Percentiles rank a stretch among this genome's conserved stretches.
Conservation (phyloP, 2,329 filamentous ascomycete species). For the Arthrinium phaeospermum region DNA sequence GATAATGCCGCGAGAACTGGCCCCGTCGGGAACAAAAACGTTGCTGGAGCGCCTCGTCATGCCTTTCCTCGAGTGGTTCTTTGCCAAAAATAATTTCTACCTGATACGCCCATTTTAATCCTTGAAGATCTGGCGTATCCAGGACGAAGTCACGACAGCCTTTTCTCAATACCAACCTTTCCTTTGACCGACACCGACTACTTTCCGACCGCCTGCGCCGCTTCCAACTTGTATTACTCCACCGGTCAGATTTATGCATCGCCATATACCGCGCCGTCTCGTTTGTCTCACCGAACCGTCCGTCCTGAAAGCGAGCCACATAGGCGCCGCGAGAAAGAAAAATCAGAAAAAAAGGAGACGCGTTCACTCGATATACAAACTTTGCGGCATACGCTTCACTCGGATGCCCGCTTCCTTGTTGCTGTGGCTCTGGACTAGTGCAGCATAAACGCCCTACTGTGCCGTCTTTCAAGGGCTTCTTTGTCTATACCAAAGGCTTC, state of each 20-base stretch:
- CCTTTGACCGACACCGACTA: slow-evolving; percentile 36
- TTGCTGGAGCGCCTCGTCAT: slow-evolving; percentile 24
- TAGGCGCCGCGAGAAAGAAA: not conserved
- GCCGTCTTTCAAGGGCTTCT: slow-evolving; percentile 28
- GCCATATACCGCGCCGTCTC: slow-evolving; percentile 1
- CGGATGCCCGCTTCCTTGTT: slow-evolving; percentile 26
- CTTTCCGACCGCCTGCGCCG: slow-evolving; percentile 28
- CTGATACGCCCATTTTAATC: slow-evolving; percentile 48
- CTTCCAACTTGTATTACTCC: slow-evolving; percentile 26
- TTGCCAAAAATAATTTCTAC: slow-evolving; percentile 45
- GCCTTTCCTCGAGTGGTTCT: slow-evolving; percentile 32
- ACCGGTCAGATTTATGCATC: slow-evolving; percentile 12
- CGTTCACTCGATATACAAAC: slow-evolving; percentile 2
- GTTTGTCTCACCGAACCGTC: slow-evolving; percentile 13
- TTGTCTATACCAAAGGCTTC: slow-evolving; percentile 38
- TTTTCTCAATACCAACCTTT: slow-evolving; percentile 43
- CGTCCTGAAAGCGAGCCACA: not conserved
- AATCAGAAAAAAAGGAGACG: not conserved
- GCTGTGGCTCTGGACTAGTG: slow-evolving; percentile 32
- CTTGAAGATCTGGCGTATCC: slow-evolving; percentile 46
- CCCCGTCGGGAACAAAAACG: slow-evolving; percentile 22
- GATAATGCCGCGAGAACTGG: slow-evolving; percentile 6
- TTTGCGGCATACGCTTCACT: slow-evolving; percentile 15
- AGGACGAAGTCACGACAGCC: slow-evolving; percentile 55
- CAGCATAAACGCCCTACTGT: slow-evolving; percentile 29